Evolutionary conservation across 306 rosid genomes (phyloP).

Genomic region (Begonia peltatifolia): DNA sequence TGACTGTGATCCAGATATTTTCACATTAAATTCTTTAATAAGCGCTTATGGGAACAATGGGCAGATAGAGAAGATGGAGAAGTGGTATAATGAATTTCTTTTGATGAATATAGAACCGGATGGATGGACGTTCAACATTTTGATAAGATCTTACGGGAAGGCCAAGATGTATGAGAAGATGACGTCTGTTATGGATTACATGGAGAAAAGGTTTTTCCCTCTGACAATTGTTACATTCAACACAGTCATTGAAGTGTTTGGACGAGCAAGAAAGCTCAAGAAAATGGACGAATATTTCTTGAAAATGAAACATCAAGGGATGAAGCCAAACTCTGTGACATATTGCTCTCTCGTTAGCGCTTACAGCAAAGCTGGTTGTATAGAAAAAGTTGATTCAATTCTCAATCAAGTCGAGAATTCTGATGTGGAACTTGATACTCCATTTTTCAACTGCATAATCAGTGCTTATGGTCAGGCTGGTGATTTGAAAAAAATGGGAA

Average conservation of each 20-base stretch:
- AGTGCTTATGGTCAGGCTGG: slow-evolving; percentile 62
- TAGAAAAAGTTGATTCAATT: slow-evolving; percentile 56
- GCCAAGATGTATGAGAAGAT: slow-evolving; percentile 57
- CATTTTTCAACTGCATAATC: slow-evolving; percentile 66
- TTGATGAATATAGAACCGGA: slow-evolving; percentile 70
- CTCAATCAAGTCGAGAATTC: slow-evolving; percentile 69
- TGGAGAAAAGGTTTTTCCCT: slow-evolving; percentile 56
- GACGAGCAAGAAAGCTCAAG: slow-evolving; percentile 55
- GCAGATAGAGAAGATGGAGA: slow-evolving; percentile 70
- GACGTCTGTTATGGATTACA: slow-evolving; percentile 51
- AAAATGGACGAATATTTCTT: slow-evolving; percentile 52
- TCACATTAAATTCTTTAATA: slow-evolving; percentile 59
- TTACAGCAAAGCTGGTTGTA: slow-evolving; percentile 42
- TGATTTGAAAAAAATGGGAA: slow-evolving; percentile 45
- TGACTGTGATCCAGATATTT: slow-evolving; percentile 59
- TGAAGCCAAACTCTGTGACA: slow-evolving; percentile 75
- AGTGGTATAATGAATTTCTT: slow-evolving; percentile 84
- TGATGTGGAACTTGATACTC: slow-evolving; percentile 63
- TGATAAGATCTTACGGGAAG: slow-evolving; percentile 76
- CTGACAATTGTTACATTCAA: slow-evolving; percentile 64
- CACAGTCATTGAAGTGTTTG: slow-evolving; percentile 67
- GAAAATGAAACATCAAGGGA: slow-evolving; percentile 66
- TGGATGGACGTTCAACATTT: slow-evolving; percentile 60
- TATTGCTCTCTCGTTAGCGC: slow-evolving; percentile 76
- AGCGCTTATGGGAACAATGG: slow-evolving; percentile 57